Evolutionary conservation across 805 yeast species (phyloP).

Genomic region (Metschnikowia orientalis): DNA sequence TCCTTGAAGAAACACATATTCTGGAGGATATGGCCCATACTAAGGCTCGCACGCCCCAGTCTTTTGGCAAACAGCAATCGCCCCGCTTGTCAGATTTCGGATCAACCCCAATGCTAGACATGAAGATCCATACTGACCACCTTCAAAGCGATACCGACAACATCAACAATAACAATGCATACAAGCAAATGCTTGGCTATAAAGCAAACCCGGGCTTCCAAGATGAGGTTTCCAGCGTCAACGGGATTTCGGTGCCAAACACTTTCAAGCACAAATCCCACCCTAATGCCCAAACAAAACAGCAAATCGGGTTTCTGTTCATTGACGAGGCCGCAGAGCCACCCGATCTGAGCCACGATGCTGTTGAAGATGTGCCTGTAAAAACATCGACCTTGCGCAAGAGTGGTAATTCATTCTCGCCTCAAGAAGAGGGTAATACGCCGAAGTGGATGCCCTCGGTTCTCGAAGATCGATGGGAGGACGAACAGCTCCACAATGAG

Average conservation of each 20-base stretch:
- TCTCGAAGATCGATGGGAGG: slow-evolving; percentile 33
- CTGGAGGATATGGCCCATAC: slow-evolving; percentile 7
- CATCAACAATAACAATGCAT: slow-evolving; percentile 14
- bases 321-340: slow-evolving; percentile 6
- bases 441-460: slow-evolving; percentile 44
- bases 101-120: slow-evolving; percentile 14
- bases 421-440: slow-evolving; percentile 18
- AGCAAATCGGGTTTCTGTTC: slow-evolving; percentile 21
- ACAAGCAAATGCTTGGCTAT: slow-evolving; percentile 33
- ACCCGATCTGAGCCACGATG: slow-evolving; percentile 2
- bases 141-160: neutral
- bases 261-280: slow-evolving; percentile 43
- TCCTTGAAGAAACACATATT: slow-evolving; percentile 27
- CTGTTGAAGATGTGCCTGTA: slow-evolving; percentile 11
- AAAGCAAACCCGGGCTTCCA: slow-evolving; percentile 31
- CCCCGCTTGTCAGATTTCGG: slow-evolving; percentile 9
- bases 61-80: no score
- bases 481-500: no score
- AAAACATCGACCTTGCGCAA: slow-evolving; percentile 25
- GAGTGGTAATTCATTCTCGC: no score
- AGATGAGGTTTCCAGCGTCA: slow-evolving; percentile 15
- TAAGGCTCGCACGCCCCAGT: no score
- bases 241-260: slow-evolving; percentile 34
- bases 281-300: slow-evolving; percentile 41
- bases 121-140: slow-evolving; percentile 5